Percentiles rank a stretch among this genome's conserved stretches.
Conservation (phyloP, 495 filamentous ascomycete genomes). For the Cladorrhinum samala region DNA sequence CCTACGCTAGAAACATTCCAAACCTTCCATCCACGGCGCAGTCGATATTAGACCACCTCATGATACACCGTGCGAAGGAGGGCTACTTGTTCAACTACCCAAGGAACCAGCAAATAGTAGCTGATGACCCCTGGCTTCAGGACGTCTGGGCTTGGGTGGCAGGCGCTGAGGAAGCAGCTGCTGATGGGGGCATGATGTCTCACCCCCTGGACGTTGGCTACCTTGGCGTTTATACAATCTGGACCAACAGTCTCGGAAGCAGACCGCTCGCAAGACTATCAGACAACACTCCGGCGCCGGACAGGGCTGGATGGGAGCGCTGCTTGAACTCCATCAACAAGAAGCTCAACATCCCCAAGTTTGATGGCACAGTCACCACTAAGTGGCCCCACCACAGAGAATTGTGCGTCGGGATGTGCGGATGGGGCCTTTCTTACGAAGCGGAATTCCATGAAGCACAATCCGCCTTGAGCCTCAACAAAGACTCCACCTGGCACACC, state of each 20-base stretch:
- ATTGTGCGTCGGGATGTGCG: slow-evolving; percentile 72
- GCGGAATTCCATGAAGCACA: slow-evolving; percentile 47
- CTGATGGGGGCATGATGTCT: slow-evolving; percentile 66
- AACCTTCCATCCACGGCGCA: slow-evolving; percentile 34
- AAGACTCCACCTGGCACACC: slow-evolving; percentile 64
- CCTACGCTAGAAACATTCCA: slow-evolving; percentile 39
- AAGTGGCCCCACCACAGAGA: slow-evolving; percentile 66
- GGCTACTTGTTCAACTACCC: slow-evolving; percentile 73
- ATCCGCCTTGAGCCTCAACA: slow-evolving; percentile 45
- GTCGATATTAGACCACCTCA: slow-evolving; percentile 35
- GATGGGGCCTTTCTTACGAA: slow-evolving; percentile 55
- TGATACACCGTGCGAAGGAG: slow-evolving; percentile 52
- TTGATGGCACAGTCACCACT: slow-evolving; percentile 47
- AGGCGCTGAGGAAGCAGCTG: slow-evolving; percentile 62
- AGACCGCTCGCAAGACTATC: slow-evolving; percentile 37
- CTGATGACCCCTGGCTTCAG: slow-evolving; percentile 67
- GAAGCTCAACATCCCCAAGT: slow-evolving; percentile 34
- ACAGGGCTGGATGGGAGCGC: slow-evolving; percentile 43
- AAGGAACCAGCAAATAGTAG: slow-evolving; percentile 59
- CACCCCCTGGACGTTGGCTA: slow-evolving; percentile 75
- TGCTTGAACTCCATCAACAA: slow-evolving; percentile 43
- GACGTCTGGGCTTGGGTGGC: slow-evolving; percentile 71
- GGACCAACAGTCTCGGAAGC: slow-evolving; percentile 43
- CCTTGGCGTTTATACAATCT: slow-evolving; percentile 73
- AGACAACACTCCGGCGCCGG: slow-evolving; percentile 34